These are phyloP conservation scores for Teratosphaeriaceae sp. DNA, from an alignment of 2,329 filamentous ascomycete genomes.

Conservation along the genomic window DNA sequence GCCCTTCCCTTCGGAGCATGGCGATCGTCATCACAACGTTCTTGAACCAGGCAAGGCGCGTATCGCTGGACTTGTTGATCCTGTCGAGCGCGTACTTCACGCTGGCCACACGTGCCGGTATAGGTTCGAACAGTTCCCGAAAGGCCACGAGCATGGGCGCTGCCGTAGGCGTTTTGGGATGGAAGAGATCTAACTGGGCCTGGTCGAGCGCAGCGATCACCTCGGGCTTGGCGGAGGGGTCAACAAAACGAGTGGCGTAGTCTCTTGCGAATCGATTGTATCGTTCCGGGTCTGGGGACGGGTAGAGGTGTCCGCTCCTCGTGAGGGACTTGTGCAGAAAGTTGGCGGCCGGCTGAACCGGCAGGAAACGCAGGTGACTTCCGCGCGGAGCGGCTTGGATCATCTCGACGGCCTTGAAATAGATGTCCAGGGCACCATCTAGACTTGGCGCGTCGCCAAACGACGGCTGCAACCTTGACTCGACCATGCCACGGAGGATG, in stretches of 20 bases:
- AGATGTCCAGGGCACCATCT: constrained; percentile 13
- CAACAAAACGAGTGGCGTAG: no score
- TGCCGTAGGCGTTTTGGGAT: background rate
- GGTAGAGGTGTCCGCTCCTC: background rate
- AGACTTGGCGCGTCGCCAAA: background rate
- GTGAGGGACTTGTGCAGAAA: background rate
- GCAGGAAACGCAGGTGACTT: background rate
- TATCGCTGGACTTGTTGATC: no score
- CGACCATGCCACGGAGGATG: constrained; percentile 13
- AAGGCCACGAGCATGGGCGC: background rate
- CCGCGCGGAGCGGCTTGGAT: background rate
- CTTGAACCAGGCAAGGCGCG: no score
- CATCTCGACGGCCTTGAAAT: constrained; percentile 7
- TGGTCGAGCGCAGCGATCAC: background rate
- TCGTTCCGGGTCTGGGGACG: background rate
- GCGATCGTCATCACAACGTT: no score
- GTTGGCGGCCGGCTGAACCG: background rate
- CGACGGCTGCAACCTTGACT: constrained; percentile 5
- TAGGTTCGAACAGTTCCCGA: background rate
- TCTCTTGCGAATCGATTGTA: background rate
- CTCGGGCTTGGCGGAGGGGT: no score
- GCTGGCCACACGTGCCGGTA: no score
- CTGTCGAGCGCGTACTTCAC: no score
- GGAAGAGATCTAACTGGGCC: background rate
- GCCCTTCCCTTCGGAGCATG: no score